Percentiles rank a stretch among this genome's conserved stretches.
Evolutionary conservation across 495 filamentous ascomycete genomes (phyloP).

Genomic region (Astrothelium macrocarpum): DNA sequence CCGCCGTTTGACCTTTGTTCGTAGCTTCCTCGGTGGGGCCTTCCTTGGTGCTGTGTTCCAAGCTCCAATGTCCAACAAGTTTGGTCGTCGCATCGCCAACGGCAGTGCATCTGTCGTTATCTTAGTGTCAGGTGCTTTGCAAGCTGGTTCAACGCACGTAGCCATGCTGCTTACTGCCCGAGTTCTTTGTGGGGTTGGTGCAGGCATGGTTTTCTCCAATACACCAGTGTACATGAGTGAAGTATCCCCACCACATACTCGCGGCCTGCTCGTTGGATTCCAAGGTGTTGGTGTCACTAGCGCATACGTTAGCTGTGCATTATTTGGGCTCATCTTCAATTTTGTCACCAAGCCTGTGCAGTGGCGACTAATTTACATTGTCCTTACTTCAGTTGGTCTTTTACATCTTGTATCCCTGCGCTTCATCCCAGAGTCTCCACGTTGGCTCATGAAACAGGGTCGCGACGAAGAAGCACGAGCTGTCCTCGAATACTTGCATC

Average conservation of each 20-base stretch:
- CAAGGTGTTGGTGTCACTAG: neutral
- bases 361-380: conserved; percentile 37
- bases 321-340: neutral
- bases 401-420: neutral
- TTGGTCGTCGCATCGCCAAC: conserved; percentile 16
- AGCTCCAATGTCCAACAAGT: conserved; percentile 5
- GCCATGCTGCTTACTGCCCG: conserved; percentile 21
- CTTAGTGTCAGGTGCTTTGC: conserved; percentile 15
- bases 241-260: conserved; percentile 24
- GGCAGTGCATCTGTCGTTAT: conserved; percentile 14
- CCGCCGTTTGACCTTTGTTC: neutral
- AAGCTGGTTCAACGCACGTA: conserved; percentile 19
- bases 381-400: conserved; percentile 20
- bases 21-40: conserved; percentile 9
- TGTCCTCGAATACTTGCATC: conserved; percentile 12
- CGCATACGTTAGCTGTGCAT: neutral
- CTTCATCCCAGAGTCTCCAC: conserved; percentile 41
- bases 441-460: conserved; percentile 39
- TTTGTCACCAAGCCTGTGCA: neutral
- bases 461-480: conserved; percentile 19
- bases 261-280: conserved; percentile 20
- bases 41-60: conserved; percentile 4
- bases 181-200: conserved; percentile 21
- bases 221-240: conserved; percentile 28
- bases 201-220: conserved; percentile 25